Base-by-base conservation (phyloP, 352 stramenopile species). In the Plasmopara viticola region DNA sequence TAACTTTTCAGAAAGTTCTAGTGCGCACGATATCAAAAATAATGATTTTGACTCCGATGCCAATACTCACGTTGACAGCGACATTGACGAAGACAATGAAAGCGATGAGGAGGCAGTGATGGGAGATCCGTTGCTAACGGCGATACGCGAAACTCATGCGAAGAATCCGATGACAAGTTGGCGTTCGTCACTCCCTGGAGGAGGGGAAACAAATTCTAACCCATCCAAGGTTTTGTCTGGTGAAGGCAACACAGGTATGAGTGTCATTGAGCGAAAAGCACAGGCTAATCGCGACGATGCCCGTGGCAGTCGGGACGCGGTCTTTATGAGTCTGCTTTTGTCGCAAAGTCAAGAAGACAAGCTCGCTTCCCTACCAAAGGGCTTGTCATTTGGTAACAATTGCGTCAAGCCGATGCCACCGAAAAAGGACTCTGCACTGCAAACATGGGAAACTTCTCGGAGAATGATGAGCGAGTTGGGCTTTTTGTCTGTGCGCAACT, bases 381-480 rank as follows among this genome's bases (percentile, higher is more conserved):
- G 56, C 0, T 45, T 48, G 39, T 17, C 20, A 9, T 62, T 49
- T 51, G 60, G 53, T 9, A 40, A 54, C 2, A 67, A 47, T 15
- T 83, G 64, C 29, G 45, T 29, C 20, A 68, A 72, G n/a, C 76
- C 79, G n/a, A 52, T 54, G 25, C 68, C 69, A 38, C 70, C 69
- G 9, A 42, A 62, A n/a, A 79, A 86, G 47, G 78, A 90, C 53
- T 53, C 62, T 28, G 65, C 69, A 15, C 68, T 88, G 5, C 60
- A 78, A 30, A 86, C 75, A 15, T 90, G 81, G 72, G 79, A 86
- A 45, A 71, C 87, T 8, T 87, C 84, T 31, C 68, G 84, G 6
- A 65, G 80, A 20, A 88, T 94, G 74, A 86, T 94, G 70, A 90
- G 74, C 9, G 79, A 94, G 38, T 59, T 92, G 4, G 81, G 84